Evolutionary conservation across 2,329 filamentous ascomycete genomes (phyloP), one percentile per base, ranked within the genome.

Genomic region (Neofusicoccum sp.): DNA sequence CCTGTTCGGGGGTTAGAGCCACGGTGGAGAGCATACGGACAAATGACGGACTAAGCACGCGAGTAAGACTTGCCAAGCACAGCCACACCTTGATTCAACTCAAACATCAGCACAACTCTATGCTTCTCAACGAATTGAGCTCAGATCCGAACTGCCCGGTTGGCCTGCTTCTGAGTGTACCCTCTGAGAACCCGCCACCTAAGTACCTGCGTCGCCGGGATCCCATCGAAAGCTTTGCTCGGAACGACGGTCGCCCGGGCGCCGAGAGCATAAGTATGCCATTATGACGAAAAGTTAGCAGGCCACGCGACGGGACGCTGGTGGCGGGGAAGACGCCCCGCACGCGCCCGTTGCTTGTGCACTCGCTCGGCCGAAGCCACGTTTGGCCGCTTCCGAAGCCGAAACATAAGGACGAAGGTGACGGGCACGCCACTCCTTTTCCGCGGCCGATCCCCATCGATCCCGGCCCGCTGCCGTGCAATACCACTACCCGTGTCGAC

Each of bases 391-490:
- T 43, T 43, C 48, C 48, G 48, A 8, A 16, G 8, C 33, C 45
- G 45, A 49, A 5, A 43, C 41, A n/a, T 6, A 2, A 22, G 22
- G 22, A 22, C 22, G 22, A 22, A 22, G 41, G 41, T n/a, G 41
- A 43, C 8, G 41, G 12, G 52, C 22, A 7, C 7, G 9, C 34
- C n/a, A 12, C 49, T 12, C 49, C 34, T 39, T 39, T 39, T 14
- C 14, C 31, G 12, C 36, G 16, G 16, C 22, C 22, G 34, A 41
- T 22, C 44, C 16, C 16, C 4, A 28, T 8, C 7, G 22, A 16
- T 22, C 50, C 34, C 22, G 50, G 50, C 9, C 52, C 37, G 37
- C 7, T 44, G 37, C 37, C 52, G 52, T 56, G 52, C 52, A 56
- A 56, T 44, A 8, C 29, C 31, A 11, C 12, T 11, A n/a, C 50